Percentiles rank a stretch among this genome's conserved stretches.
These are phyloP conservation scores for Penicillium desertorum DNA, from an alignment of 495 filamentous ascomycete species.

Conservation along the genomic window DNA sequence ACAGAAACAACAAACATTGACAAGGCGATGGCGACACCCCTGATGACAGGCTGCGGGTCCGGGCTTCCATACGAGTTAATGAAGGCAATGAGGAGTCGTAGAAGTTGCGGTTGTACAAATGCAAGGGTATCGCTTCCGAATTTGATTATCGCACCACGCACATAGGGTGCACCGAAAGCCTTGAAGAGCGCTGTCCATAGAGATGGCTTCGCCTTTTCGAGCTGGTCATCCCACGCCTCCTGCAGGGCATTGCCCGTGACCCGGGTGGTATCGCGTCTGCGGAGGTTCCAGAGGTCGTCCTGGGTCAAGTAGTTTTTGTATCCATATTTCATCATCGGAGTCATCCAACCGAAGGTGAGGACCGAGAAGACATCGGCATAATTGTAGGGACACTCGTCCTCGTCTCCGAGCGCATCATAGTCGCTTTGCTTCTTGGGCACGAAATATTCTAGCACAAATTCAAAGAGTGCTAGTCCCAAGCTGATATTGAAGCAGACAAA, in stretches of 20 bases:
- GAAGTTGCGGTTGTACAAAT: conserved; percentile 88
- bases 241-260: conserved; percentile 64
- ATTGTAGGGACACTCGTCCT: conserved; percentile 90
- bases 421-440: conserved; percentile 82
- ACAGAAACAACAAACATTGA: conserved; percentile 90
- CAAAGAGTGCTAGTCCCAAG: conserved; percentile 66
- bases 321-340: conserved; percentile 92
- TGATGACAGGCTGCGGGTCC: conserved; percentile 70
- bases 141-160: conserved; percentile 80
- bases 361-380: conserved; percentile 93
- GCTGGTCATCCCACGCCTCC: conserved; percentile 73
- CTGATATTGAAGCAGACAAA: conserved; percentile 77
- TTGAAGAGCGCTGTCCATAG: conserved; percentile 91
- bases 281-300: conserved; percentile 94
- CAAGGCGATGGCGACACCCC: conserved; percentile 84
- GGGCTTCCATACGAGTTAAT: conserved; percentile 73
- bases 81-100: conserved; percentile 82
- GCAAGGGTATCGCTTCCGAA: conserved; percentile 75
- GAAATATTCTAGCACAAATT: conserved; percentile 86
- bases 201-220: conserved; percentile 72
- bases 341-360: conserved; percentile 98
- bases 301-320: conserved; percentile 92
- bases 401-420: conserved; percentile 82
- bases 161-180: conserved; percentile 81
- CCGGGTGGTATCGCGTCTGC: conserved; percentile 74